Evolutionary conservation across 164 flowering plant species (phyloP).

Genomic region (Vitis labrusca): DNA sequence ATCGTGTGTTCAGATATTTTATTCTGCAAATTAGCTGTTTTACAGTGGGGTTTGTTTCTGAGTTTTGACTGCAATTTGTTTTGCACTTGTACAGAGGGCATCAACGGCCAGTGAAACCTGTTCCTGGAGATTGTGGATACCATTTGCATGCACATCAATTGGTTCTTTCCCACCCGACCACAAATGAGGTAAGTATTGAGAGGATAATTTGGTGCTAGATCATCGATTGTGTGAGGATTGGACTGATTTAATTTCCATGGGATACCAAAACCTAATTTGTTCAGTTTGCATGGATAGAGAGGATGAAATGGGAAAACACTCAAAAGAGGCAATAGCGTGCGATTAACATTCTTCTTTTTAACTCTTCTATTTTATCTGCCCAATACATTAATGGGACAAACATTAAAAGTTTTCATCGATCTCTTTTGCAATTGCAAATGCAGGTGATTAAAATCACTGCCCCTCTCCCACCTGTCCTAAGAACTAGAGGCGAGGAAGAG

Average conservation of each 20-base stretch:
- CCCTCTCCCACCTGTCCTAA: slow-evolving; percentile 49
- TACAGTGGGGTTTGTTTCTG: too few species aligned
- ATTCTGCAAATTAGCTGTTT: too few species aligned
- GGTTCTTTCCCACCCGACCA: slow-evolving; percentile 59
- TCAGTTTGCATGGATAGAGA: too few species aligned
- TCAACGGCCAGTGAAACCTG: slow-evolving; percentile 66
- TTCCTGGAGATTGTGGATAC: slow-evolving; percentile 98
- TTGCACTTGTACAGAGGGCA: slow-evolving; percentile 56
- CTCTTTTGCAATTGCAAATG: background rate
- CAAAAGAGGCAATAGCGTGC: too few species aligned
- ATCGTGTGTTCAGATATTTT: too few species aligned
- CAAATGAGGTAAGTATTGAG: slow-evolving; percentile 53
- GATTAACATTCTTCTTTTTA: too few species aligned
- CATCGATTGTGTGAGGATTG: background rate
- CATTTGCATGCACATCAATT: slow-evolving; percentile 82
- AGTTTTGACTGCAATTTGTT: background rate
- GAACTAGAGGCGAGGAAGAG: slow-evolving; percentile 29
- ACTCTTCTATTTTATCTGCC: too few species aligned
- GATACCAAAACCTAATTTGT: too few species aligned
- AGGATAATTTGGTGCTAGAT: too few species aligned
- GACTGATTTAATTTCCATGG: too few species aligned
- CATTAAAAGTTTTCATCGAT: background rate
- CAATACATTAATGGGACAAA: background rate
- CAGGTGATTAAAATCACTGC: slow-evolving; percentile 55
- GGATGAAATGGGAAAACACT: too few species aligned